Evolutionary conservation across 768 basidiomycete genomes (phyloP), one percentile per base, ranked within the genome.

Genomic region (Phanerochaete carnosa): DNA sequence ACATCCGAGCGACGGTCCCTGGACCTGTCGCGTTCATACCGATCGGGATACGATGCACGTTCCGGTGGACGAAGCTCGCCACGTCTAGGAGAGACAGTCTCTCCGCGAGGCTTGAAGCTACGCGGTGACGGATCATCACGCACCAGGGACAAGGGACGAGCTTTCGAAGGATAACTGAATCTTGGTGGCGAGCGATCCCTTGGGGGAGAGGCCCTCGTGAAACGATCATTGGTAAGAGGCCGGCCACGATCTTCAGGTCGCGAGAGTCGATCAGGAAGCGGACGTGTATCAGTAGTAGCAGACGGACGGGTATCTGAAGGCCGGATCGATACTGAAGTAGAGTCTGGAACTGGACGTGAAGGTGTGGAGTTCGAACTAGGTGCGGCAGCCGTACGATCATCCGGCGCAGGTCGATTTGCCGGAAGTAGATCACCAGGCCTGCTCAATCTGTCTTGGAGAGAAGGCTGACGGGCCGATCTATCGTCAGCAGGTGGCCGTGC

Each of bases 211-310:
- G 19, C 11, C 30, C 19, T 51, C 16, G 35, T 26, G 45, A 63
- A 64, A 15, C 68, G 63, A 46, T 68, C 68, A 15, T 55, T 49
- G 26, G 57, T 52, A 5, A 60, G 32, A 23, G 68, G 65, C 7
- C 66, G 70, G 23, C 65, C 68, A 35, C 70, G 69, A 16, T 70
- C 70, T 39, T 65, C 65, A 12, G 67, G 64, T 15, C 63, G 68
- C 5, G 58, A 47, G 25, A 55, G 51, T 13, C 63, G 66, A 19
- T 66, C 66, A 45, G 64, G 54, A 0, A 60, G 51, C 0, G 57
- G 23, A 30, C 53, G 59, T n/a, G 63, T 64, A 25, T 66, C 66
- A 47, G 59, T 55, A 50, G 59, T 55, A 50, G 63, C n/a, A 43
- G 19, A 55, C 37, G 46, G 46, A 55, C 54, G 54, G 22, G n/a